Base-by-base conservation (phyloP, 768 basidiomycete species). In the Boletus reticuloceps region DNA sequence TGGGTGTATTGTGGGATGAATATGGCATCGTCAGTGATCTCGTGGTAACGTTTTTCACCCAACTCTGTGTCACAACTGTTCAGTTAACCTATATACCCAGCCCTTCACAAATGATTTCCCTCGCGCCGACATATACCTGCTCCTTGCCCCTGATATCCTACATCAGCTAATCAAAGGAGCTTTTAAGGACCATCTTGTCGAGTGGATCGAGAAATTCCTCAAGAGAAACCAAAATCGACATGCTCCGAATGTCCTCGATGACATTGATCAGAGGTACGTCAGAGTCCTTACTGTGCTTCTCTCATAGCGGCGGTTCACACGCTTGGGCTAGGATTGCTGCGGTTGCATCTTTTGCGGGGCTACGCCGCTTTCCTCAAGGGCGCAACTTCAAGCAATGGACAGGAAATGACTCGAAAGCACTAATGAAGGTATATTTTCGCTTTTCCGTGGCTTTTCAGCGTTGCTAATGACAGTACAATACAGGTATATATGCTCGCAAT, bases 361-460 rank as follows among this genome's bases (percentile, higher is more conserved):
- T 74, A 0, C 48, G 59, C 5, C 49, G 59, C 0, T 76, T 76
- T 29, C 64, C 64, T 2, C 59, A 74, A 25, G 72, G 74, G 1
- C 47, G 51, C 0, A 51, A 58, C 0, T 75, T 74, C 49, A 69
- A 71, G n/a, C 75, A 75, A 31, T 76, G 75, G 75, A 76, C 73
- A 8, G 31, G 31, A 32, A 11, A 32, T 11, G 31, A 32, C 11
- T 32, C 31, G 4, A 32, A 32, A 4, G 31, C 31, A 32, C 11
- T 32, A 11, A 32, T 32, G 31, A 32, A n/a, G n/a, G n/a, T n/a
- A n/a, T n/a, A n/a, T n/a, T n/a, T n/a, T n/a, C n/a, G n/a, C n/a
- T n/a, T n/a, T 32, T 8, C 31, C 7, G 7, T 32, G 20, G 20
- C 20, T 20, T 20, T 20, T 20, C 20, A 20, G 20, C 20, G 20